phyloP scores from a whole-genome alignment of 345 rosid species.

The Eucalyptus leucophloia region DNA sequence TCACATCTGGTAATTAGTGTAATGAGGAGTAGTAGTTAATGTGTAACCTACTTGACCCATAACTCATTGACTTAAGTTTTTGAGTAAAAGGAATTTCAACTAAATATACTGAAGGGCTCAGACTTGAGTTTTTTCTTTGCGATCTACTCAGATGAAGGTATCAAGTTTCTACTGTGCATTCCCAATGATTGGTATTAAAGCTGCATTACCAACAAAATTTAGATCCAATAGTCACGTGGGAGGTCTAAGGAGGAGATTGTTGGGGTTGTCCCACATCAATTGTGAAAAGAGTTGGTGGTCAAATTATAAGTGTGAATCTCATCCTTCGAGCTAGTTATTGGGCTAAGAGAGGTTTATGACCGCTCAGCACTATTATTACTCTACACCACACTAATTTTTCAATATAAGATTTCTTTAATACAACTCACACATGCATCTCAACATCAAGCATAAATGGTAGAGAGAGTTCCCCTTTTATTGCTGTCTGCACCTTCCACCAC shows the following conservation, averaged over 20 bases:
- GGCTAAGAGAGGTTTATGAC: too few species aligned
- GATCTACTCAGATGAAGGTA: background rate
- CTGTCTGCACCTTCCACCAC: background rate
- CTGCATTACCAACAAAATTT: too few species aligned
- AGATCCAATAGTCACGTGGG: too few species aligned
- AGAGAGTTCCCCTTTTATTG: background rate
- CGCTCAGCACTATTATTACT: background rate
- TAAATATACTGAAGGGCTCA: background rate
- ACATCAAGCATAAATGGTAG: background rate
- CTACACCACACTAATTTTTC: background rate
- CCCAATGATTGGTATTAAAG: background rate
- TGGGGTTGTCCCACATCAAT: background rate
- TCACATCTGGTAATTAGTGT: background rate
- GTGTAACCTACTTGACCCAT: fast-evolving
- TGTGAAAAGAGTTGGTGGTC: background rate
- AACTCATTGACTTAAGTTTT: background rate
- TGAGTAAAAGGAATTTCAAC: too few species aligned
- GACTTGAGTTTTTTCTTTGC: background rate
- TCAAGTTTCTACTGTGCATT: too few species aligned
- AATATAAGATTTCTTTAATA: too few species aligned
- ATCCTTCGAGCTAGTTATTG: too few species aligned
- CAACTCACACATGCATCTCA: background rate
- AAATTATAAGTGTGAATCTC: too few species aligned
- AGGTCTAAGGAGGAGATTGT: background rate
- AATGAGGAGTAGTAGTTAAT: background rate